Percentiles rank a stretch among this genome's conserved stretches.
These are phyloP conservation scores for Phlyctochytrium bullatum DNA, from an alignment of 192 early-diverging fungal genomes.

Conservation along the genomic window DNA sequence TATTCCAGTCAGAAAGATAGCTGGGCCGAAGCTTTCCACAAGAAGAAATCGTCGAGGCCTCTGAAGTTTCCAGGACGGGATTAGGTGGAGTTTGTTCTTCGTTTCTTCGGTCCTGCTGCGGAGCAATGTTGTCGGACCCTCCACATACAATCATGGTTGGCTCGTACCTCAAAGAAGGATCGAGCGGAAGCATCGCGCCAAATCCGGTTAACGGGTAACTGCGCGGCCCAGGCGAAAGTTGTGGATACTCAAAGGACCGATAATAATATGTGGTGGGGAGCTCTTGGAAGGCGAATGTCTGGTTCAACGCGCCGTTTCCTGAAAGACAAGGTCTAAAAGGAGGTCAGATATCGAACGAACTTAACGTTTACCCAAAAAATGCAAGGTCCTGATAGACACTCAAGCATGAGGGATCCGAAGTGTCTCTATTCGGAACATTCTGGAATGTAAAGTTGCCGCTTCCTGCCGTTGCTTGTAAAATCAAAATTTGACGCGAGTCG, in stretches of 20 bases:
- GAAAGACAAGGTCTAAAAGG: no score
- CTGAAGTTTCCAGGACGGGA: not conserved
- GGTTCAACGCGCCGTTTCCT: no score
- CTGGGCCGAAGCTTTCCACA: constrained; percentile 15
- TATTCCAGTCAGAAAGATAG: constrained; percentile 16
- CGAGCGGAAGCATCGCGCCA: constrained; percentile 55
- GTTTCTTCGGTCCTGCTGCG: not conserved
- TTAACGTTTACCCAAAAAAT: no score
- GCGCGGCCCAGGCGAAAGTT: constrained; percentile 16
- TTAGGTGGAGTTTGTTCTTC: not conserved
- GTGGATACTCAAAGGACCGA: constrained; percentile 29
- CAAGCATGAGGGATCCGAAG: no score
- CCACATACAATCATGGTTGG: constrained; percentile 61
- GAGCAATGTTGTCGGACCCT: constrained; percentile 26
- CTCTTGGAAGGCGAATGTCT: no score
- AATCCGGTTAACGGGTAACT: constrained; percentile 58
- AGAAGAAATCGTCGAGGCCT: constrained; percentile 6
- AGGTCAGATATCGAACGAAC: no score
- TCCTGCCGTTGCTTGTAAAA: no score
- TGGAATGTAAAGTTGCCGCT: no score
- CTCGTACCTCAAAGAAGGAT: constrained; percentile 49
- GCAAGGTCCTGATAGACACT: no score
- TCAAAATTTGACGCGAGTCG: no score
- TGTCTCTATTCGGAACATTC: no score
- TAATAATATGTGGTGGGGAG: no score